Evolutionary conservation across 441 rosid species (phyloP), one percentile per base, ranked within the genome.

Genomic region (Pelargonium hybrid): DNA sequence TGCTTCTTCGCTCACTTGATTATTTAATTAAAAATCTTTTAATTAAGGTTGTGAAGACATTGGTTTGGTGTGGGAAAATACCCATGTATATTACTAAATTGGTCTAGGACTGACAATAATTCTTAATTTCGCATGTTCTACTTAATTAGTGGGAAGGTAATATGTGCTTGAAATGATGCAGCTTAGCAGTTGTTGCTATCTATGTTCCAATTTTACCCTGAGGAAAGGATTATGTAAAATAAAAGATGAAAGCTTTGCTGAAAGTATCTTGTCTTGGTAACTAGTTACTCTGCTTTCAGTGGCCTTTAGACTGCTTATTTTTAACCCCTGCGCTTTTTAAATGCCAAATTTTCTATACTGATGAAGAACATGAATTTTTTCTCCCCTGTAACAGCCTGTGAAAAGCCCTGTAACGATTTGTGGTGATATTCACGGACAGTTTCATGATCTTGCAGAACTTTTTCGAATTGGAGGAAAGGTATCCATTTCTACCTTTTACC

Each of bases 381-480:
- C 63, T 66, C 67, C 26, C 26, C 20, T 20, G 61, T 25, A 29
- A 11, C 63, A 57, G 63, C 63, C 63, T 21, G 63, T 57, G 11
- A 57, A 18, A 57, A 57, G 63, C 23, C 63, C 63, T 57, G 90
- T 87, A 41, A 87, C 92, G 66, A 87, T 87, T 26, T 87, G 92
- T 66, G 92, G 92, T 15, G 92, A 87, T 70, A 86, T 87, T 77
- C 92, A 87, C 69, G 90, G 92, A 62, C 90, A 87, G 61, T 87
- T 87, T 76, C 92, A 87, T 77, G 92, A 87, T 76, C 92, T 87
- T 72, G 87, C 88, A 1, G 92, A 87, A 79, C 92, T 87, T 75
- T 87, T 87, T 57, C 63, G 63, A 9, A 57, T 57, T 57, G 63
- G 63, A 57, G 63, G 63, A 18, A 57, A 57, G 63, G 75, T 85